Evolutionary conservation across 306 rosid species (phyloP), one percentile per base, ranked within the genome.

Genomic region (Cyamopsis tetragonoloba): DNA sequence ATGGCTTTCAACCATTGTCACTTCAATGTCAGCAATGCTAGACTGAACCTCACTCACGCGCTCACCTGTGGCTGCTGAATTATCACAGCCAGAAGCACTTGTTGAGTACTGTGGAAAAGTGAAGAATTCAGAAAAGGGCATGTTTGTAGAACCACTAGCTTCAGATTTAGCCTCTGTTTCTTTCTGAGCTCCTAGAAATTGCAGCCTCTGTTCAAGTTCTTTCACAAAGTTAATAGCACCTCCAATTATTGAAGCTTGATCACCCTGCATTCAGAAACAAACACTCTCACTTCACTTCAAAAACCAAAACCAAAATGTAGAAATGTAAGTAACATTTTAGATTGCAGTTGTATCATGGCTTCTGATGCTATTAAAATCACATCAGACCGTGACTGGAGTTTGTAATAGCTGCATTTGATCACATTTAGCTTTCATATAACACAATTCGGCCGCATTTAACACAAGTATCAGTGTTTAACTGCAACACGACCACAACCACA

Each of bases 1-100:
- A 77, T 93, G 99, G 82, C 86, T 88, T 71, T 90, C 99, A 41
- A 90, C 97, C 95, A 93, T 85, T 39, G 93, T 88, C 51, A 90
- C 99, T 80, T 93, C 97, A 56, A 93, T 80, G 42, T 93, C 97
- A 43, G 97, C 97, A 32, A 82, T 51, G 71, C 82, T 71, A 7
- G 54, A 42, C 12, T 66, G 75, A 18, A 66, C 75, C 69, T 73
- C 83, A 14, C 68, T 70, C 24, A 51, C 46, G 3, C 69, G 72
- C 3, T 77, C 88, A 7, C 44, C 71, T 20, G 59, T 38, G 58
- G 72, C 48, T 60, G 12, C 73, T 11, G 89, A 75, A 31, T 18
- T 72, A 13, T 78, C 81, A 26, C 66, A 64, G 44, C 69, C 14
- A 15, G 51, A 41, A 35, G 35, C 62, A 37, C 51, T 77, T 43